Base-by-base conservation (phyloP, 371 early-diverging fungal species). In the Zopfochytrium polystomum region DNA sequence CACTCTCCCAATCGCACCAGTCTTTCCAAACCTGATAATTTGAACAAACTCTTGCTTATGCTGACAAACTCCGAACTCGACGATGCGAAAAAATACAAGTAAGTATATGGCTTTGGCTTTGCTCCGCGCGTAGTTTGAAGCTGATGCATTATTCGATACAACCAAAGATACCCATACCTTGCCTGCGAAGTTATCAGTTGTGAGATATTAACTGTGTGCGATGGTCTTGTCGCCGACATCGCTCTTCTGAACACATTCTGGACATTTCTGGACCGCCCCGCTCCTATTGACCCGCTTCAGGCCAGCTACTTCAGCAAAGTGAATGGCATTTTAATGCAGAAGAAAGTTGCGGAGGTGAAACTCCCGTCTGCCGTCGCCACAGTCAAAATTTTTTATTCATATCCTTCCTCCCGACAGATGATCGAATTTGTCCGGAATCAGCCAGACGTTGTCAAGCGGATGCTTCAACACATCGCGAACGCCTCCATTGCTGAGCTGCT, bases 291-390 rank as follows among this genome's bases (percentile, higher is more conserved):
- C 56, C 78, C 87, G 7, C 72, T 87, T 18, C 90, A 90, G 59
- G 91, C 95, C 2, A 84, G 86, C 53, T 90, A 90, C 74, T 95
- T 92, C 68, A 80, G 83, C 64, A 93, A 91, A 75, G 90, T 93
- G 35, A 90, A 92, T 69, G 82, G n/a, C n/a, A n/a, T n/a, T n/a
- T n/a, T n/a, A n/a, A n/a, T n/a, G n/a, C n/a, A n/a, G n/a, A n/a
- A n/a, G 84, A 33, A 83, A 87, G 4, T 81, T 95, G 38, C 15
- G 74, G 75, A 13, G 89, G 90, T 75, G 88, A 88, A 75, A 53
- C 69, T 43, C 1, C 6, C 9, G 47, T 0, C 42, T 23, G 1
- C 1, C 38, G 1, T 42, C 25, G 38, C 29, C 18, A 11, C 15
- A 26, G 20, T 3, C 23, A 29, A 3, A 31, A 11, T 25, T 7